phyloP scores from a whole-genome alignment of 108 stramenopile species.

The Cyclotella distinguenda region DNA sequence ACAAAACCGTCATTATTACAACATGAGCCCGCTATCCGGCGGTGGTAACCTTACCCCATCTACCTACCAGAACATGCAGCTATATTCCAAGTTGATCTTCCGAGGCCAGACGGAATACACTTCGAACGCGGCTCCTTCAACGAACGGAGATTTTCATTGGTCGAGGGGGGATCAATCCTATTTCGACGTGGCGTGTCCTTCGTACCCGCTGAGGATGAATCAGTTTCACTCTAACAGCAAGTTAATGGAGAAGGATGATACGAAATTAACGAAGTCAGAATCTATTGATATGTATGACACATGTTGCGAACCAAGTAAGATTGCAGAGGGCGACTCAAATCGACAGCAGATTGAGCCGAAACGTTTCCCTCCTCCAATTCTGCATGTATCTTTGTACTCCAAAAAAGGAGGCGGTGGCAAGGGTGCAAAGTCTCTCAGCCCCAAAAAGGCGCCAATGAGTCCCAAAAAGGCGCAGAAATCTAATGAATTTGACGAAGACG shows the following conservation, averaged over 20 bases:
- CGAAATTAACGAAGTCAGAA: background rate
- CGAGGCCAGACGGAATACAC: conserved; percentile 60
- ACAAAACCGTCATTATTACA: conserved; percentile 1
- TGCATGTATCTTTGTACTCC: conserved; percentile 36
- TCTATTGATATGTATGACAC: background rate
- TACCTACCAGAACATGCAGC: conserved; percentile 11
- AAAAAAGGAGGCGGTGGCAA: conserved; percentile 15
- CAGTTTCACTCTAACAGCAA: too few species aligned
- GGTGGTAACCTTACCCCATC: conserved; percentile 20
- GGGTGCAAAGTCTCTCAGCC: conserved; percentile 5
- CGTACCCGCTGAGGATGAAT: too few species aligned
- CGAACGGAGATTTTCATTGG: conserved; percentile 53
- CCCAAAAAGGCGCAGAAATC: background rate
- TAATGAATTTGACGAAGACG: background rate
- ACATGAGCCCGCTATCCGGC: conserved; percentile 30
- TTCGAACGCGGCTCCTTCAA: conserved; percentile 48
- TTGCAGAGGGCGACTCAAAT: background rate
- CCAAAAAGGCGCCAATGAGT: conserved; percentile 38
- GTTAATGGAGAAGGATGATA: conserved; percentile 10
- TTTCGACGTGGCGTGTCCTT: conserved; percentile 76
- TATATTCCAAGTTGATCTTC: conserved; percentile 70
- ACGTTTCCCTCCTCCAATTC: conserved; percentile 54
- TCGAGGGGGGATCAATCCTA: conserved; percentile 72
- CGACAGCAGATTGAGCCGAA: conserved; percentile 32
- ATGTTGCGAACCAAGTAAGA: background rate